Conservation (phyloP, 805 yeast genomes). For the Cyberlindnera petersonii region DNA sequence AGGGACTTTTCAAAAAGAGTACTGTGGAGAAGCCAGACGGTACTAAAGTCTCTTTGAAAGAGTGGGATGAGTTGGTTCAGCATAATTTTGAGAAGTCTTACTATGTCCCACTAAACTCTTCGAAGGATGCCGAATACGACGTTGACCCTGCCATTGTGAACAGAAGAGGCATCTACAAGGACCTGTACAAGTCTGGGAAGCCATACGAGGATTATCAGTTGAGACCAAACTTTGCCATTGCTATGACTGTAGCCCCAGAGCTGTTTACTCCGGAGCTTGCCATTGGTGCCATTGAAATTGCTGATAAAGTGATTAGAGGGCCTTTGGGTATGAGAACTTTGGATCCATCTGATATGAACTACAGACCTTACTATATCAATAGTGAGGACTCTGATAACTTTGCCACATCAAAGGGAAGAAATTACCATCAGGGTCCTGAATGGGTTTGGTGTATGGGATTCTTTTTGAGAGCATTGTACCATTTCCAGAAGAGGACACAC, state of each 20-base stretch:
- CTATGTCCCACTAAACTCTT: slow-evolving; percentile 65
- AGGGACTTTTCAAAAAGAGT: slow-evolving; percentile 54
- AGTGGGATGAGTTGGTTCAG: slow-evolving; percentile 72
- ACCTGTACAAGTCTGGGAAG: slow-evolving; percentile 74
- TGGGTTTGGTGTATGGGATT: slow-evolving; percentile 95
- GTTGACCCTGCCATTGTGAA: slow-evolving; percentile 66
- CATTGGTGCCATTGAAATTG: slow-evolving; percentile 56
- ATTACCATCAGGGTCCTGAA: slow-evolving; percentile 98
- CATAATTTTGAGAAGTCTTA: slow-evolving; percentile 75
- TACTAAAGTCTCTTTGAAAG: slow-evolving; percentile 45
- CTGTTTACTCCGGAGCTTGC: slow-evolving; percentile 65
- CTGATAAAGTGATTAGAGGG: slow-evolving; percentile 75
- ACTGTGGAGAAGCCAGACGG: slow-evolving; percentile 62
- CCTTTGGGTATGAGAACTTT: slow-evolving; percentile 89
- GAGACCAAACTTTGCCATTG: slow-evolving; percentile 88
- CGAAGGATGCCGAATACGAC: slow-evolving; percentile 56
- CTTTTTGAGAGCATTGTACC: slow-evolving; percentile 72
- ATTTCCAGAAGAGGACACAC: slow-evolving; percentile 40
- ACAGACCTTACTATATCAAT: slow-evolving; percentile 84
- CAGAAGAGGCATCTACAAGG: slow-evolving; percentile 93
- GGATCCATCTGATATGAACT: slow-evolving; percentile 90
- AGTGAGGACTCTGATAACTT: slow-evolving; percentile 79
- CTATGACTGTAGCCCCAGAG: slow-evolving; percentile 94
- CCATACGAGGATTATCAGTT: slow-evolving; percentile 92
- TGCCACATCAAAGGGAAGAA: slow-evolving; percentile 91